phyloP scores from a whole-genome alignment of 805 yeast species.

The Komagataella pseudopastoris region DNA sequence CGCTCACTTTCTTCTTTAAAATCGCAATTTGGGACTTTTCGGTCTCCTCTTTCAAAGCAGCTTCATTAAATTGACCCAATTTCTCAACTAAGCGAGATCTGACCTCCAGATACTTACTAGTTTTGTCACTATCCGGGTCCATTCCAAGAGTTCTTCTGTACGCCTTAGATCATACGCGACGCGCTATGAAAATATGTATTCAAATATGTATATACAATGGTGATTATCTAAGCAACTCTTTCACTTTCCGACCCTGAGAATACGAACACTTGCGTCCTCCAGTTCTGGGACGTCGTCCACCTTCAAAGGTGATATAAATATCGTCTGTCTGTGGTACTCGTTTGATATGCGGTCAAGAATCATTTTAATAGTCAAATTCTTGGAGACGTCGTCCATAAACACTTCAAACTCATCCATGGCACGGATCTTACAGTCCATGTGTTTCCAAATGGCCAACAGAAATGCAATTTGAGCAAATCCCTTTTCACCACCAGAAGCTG shows the following conservation, averaged over 20 bases:
- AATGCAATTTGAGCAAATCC: constrained; percentile 87
- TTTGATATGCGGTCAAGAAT: constrained; percentile 55
- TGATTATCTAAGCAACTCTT: neutral
- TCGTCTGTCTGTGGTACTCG: constrained; percentile 65
- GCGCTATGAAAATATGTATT: neutral
- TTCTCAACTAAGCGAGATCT: neutral
- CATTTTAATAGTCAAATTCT: constrained; percentile 64
- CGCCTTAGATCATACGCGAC: neutral
- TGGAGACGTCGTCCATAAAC: constrained; percentile 88
- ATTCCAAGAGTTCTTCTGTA: neutral
- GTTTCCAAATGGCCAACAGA: constrained; percentile 81
- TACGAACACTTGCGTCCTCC: neutral
- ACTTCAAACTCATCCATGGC: constrained; percentile 97
- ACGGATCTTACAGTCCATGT: constrained; percentile 76
- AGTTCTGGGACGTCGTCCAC: constrained; percentile 42
- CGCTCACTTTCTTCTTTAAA: neutral
- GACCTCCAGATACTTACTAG: neutral
- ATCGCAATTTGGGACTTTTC: neutral
- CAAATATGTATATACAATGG: neutral
- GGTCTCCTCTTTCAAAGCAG: neutral
- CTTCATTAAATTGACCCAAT: neutral
- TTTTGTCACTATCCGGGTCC: neutral
- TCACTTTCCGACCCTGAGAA: constrained; percentile 3
- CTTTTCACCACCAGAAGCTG: constrained; percentile 94
- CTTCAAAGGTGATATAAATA: constrained; percentile 91